Conservation (phyloP, 768 basidiomycete genomes). For the Leccinum uliginosum region DNA sequence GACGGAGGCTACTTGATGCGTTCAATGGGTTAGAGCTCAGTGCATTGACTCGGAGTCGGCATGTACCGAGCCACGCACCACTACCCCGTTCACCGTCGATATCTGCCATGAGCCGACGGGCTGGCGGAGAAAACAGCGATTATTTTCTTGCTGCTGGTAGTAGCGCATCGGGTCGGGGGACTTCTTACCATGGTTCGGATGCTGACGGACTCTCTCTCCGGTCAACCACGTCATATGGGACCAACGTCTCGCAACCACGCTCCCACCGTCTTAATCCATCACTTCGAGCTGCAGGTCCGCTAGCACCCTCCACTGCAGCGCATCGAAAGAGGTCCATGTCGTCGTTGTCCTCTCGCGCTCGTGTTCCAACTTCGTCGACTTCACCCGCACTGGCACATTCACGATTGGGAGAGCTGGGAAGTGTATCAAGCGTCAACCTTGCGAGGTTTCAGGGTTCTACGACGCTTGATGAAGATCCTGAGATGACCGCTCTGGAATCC, state of each 20-base stretch:
- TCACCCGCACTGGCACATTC: constrained; percentile 28
- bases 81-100: constrained; percentile 29
- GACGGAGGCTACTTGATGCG: constrained; percentile 66
- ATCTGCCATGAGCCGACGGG: constrained; percentile 24
- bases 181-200: constrained; percentile 35
- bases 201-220: constrained; percentile 49
- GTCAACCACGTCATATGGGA: constrained; percentile 49
- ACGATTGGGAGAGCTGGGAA: constrained; percentile 32
- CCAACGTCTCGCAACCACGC: constrained; percentile 44
- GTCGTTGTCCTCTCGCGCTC: constrained; percentile 50
- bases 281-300: constrained; percentile 32
- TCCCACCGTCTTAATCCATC: constrained; percentile 40
- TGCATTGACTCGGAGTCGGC: constrained; percentile 45
- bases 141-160: constrained; percentile 22
- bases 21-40: constrained; percentile 77
- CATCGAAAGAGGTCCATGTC: constrained; percentile 59
- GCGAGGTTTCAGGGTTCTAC: constrained; percentile 34
- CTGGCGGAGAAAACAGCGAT: constrained; percentile 24
- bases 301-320: constrained; percentile 28
- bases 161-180: constrained; percentile 28
- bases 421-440: constrained; percentile 48
- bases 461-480: constrained; percentile 33
- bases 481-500: constrained; percentile 38
- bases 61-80: constrained; percentile 16
- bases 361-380: constrained; percentile 32